Evolutionary conservation across 306 rosid genomes (phyloP).

Genomic region (Lathyrus tuberosus): DNA sequence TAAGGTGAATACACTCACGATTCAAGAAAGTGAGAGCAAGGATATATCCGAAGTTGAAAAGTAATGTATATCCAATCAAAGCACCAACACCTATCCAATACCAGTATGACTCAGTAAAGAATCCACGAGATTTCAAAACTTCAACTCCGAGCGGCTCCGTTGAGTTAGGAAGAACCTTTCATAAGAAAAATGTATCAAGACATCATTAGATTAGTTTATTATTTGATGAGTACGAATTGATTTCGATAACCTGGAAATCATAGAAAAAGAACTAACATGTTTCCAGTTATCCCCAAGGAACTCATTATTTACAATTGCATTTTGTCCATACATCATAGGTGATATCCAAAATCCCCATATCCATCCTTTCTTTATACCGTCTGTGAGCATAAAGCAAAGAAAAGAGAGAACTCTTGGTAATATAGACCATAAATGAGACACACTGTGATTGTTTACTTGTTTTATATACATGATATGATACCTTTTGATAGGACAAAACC

Average conservation of each 20-base stretch:
- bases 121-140: conserved; percentile 53
- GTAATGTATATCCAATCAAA: conserved; percentile 45
- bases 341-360: conserved; percentile 56
- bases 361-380: conserved; percentile 51
- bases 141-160: conserved; percentile 50
- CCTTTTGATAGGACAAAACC: conserved; percentile 66
- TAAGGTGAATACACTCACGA: conserved; percentile 49
- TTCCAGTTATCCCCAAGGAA: conserved; percentile 48
- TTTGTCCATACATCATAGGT: conserved; percentile 55
- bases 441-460: neutral
- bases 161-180: conserved; percentile 50
- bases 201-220: neutral
- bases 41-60: conserved; percentile 52
- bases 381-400: conserved; percentile 34
- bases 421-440: conserved; percentile 1
- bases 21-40: conserved; percentile 57
- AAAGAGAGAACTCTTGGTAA: conserved; percentile 6
- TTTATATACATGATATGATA: conserved; percentile 29
- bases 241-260: neutral
- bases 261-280: conserved; percentile 40
- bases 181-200: conserved; percentile 1
- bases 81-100: conserved; percentile 50
- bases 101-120: conserved; percentile 50
- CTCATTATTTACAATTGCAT: conserved; percentile 50
- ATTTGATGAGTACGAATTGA: neutral